These are phyloP conservation scores for Phytophthora niederhauseri DNA, from an alignment of 352 stramenopile species.

Conservation along the genomic window DNA sequence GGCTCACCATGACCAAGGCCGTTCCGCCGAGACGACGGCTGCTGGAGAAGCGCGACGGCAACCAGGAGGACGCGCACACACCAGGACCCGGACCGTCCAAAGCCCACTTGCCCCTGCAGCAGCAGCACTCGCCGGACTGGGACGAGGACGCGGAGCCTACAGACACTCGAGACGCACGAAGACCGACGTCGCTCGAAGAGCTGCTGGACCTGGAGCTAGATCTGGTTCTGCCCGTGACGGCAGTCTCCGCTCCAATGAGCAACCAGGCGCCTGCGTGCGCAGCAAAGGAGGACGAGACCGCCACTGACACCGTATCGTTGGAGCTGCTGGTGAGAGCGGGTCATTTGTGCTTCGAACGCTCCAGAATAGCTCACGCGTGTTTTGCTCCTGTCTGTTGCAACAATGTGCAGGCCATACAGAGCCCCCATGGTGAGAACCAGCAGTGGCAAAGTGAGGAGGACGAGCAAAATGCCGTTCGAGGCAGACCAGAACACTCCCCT, in stretches of 20 bases:
- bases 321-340: slow-evolving; percentile 54
- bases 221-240: slow-evolving; percentile 27
- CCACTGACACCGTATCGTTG: slow-evolving; percentile 45
- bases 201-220: slow-evolving; percentile 62
- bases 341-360: background rate
- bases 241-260: slow-evolving; percentile 21
- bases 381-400: background rate
- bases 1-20: slow-evolving; percentile 28
- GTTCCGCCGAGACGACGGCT: slow-evolving; percentile 9
- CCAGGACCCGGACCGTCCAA: slow-evolving; percentile 9
- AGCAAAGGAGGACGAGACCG: slow-evolving; percentile 9
- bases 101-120: slow-evolving; percentile 19
- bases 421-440: slow-evolving; percentile 62
- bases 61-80: slow-evolving; percentile 36
- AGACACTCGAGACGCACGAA: background rate
- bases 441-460: slow-evolving; percentile 50
- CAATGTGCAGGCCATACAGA: slow-evolving; percentile 64
- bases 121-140: slow-evolving; percentile 27
- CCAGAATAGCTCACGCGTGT: slow-evolving; percentile 1
- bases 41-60: slow-evolving; percentile 26
- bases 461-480: background rate
- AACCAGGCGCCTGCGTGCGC: slow-evolving; percentile 30
- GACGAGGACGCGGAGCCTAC: slow-evolving; percentile 1
- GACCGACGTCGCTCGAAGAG: slow-evolving; percentile 43
- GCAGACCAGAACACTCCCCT: slow-evolving; percentile 32